A percentile compares a stretch with the other conserved stretches of the same genome.
These are phyloP conservation scores for Bisporella sp. DNA, from an alignment of 2,329 filamentous ascomycete genomes.

Conservation along the genomic window DNA sequence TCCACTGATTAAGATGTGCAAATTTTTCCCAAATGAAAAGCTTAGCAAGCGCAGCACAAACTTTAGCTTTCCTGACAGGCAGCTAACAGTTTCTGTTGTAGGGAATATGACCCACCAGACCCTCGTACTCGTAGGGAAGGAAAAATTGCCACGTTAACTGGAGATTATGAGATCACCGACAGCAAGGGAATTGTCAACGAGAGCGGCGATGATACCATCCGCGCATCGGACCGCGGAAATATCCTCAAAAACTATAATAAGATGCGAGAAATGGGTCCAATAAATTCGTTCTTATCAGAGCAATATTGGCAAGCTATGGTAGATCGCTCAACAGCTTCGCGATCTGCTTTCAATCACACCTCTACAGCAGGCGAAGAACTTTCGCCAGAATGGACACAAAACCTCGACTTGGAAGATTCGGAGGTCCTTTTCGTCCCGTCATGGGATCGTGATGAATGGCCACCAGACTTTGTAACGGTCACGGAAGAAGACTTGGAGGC, in stretches of 20 bases:
- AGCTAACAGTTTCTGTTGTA: too few relatives aligned
- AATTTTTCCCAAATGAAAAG: too few relatives aligned
- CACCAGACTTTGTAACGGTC: slow-evolving; percentile 18
- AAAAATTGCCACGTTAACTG: slow-evolving; percentile 55
- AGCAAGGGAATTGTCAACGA: slow-evolving; percentile 52
- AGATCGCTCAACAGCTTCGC: slow-evolving; percentile 4
- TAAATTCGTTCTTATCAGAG: not conserved
- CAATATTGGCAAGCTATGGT: slow-evolving; percentile 23
- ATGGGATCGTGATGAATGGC: slow-evolving; percentile 16
- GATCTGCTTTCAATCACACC: slow-evolving; percentile 4
- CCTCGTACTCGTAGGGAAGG: slow-evolving; percentile 51
- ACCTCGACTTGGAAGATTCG: slow-evolving; percentile 7
- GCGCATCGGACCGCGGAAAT: slow-evolving; percentile 43
- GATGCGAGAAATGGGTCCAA: not conserved
- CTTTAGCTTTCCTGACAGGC: too few relatives aligned
- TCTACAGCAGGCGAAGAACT: slow-evolving; percentile 3
- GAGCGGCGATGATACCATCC: slow-evolving; percentile 52
- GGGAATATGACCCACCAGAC: slow-evolving; percentile 29
- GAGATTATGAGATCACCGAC: slow-evolving; percentile 57
- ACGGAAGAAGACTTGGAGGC: slow-evolving; percentile 25
- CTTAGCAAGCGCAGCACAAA: too few relatives aligned
- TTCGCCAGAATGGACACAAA: not conserved
- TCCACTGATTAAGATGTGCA: too few relatives aligned
- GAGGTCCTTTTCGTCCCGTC: slow-evolving; percentile 9
- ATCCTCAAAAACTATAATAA: slow-evolving; percentile 24